phyloP scores from a whole-genome alignment of 208 protist species.

The Trichomonas tenax region DNA sequence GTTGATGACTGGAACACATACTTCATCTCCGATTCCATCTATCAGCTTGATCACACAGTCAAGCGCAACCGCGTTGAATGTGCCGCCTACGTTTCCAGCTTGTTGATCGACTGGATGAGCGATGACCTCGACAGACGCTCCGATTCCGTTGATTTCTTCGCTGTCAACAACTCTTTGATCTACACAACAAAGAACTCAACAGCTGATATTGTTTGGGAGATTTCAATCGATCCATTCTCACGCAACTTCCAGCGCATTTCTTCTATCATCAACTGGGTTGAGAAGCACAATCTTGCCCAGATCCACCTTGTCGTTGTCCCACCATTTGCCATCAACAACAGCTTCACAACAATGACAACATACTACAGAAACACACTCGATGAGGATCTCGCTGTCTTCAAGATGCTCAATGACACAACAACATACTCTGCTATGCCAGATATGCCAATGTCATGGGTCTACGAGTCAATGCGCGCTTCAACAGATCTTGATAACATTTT shows the following conservation, averaged over 20 bases:
- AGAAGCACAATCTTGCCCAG: not conserved
- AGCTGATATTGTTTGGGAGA: not conserved
- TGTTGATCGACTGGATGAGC: not conserved
- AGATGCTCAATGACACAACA: not conserved
- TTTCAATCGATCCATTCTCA: not conserved
- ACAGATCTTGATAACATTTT: conserved; percentile 16
- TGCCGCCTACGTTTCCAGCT: not conserved
- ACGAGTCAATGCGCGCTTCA: not conserved
- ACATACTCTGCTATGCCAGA: not conserved
- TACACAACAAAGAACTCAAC: not conserved
- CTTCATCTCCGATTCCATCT: not conserved
- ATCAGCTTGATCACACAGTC: not conserved
- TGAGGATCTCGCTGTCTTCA: not conserved
- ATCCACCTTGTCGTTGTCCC: not conserved
- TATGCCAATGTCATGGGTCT: not conserved
- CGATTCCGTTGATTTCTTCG: not conserved
- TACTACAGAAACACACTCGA: not conserved
- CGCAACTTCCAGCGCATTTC: not conserved
- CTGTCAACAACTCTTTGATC: not conserved
- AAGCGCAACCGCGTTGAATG: not conserved
- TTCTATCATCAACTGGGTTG: not conserved
- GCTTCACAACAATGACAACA: not conserved
- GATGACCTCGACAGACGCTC: not conserved
- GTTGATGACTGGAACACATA: not conserved
- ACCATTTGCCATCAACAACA: not conserved